Evolutionary conservation across 1,284 basidiomycete genomes (phyloP), one percentile per base, ranked within the genome.

Genomic region (Leccinum solheimii): DNA sequence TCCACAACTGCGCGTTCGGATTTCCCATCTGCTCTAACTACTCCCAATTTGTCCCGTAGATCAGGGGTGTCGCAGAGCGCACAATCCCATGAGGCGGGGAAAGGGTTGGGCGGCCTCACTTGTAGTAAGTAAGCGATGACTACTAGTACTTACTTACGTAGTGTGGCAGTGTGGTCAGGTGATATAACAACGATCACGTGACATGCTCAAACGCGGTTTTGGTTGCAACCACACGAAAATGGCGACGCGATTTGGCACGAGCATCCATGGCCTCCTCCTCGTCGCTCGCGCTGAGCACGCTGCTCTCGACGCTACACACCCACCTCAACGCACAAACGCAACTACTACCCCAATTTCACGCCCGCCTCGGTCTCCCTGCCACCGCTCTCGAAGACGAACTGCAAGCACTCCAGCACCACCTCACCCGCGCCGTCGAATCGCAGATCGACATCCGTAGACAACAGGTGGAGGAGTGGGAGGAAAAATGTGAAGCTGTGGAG

Each of bases 331-430:
- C 86, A 2, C 90, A 92, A 75, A 91, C 89, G 0, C 84, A 88
- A 66, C 78, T 91, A 16, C 77, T 93, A 10, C 91, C 91, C 6
- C 85, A 86, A 5, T 78, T 93, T 5, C 90, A 92, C 67, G 77
- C 79, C 3, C 85, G 85, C 65, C 87, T 93, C 14, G 91, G 91
- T 27, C 79, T 92, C 16, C 88, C 91, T 21, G 75, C 83, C 26
- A 85, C 85, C 3, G 87, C 91, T 0, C 83, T 93, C 43, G 86
- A 89, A 71, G 88, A 91, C 69, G 91, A 93, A 60, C 80, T 93
- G 11, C 77, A 80, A 52, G 72, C 80, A 14, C 78, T 93, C 5
- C 86, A 92, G 65, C 79, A 85, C 51, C 82, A 87, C 59, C 82
- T 93, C 27, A 83, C 89, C 50, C 78, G 84, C 65, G 84, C 87